Percentiles rank a stretch among this genome's conserved stretches.
phyloP scores from a whole-genome alignment of 768 basidiomycete genomes.

The Termitomyces sp. region DNA sequence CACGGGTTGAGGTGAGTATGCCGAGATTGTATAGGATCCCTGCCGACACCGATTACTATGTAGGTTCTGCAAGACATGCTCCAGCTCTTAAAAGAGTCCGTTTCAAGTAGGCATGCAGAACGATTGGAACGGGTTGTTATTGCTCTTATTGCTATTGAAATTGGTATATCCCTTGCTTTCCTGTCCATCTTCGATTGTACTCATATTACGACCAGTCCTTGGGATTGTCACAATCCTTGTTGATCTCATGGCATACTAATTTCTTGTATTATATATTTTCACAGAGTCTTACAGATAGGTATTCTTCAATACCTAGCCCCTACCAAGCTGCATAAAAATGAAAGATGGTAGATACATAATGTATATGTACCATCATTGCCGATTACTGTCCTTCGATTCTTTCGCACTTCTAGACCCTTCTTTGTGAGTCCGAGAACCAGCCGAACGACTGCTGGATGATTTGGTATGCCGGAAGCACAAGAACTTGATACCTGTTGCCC shows the following conservation, averaged over 20 bases:
- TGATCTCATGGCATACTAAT: slow-evolving; percentile 60
- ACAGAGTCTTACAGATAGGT: no score
- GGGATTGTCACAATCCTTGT: slow-evolving; percentile 91
- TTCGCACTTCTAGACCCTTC: slow-evolving; percentile 18
- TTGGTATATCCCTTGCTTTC: slow-evolving; percentile 44
- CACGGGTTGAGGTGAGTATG: slow-evolving; percentile 77
- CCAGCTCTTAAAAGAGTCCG: slow-evolving; percentile 90
- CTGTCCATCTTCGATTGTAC: slow-evolving; percentile 1
- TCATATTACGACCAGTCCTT: slow-evolving; percentile 48
- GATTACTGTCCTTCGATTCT: slow-evolving; percentile 15
- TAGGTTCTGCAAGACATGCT: slow-evolving; percentile 97
- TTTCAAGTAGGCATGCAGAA: slow-evolving; percentile 87
- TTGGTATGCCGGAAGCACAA: slow-evolving; percentile 86
- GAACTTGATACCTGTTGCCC: slow-evolving; percentile 92
- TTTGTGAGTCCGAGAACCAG: slow-evolving; percentile 18
- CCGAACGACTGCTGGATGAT: slow-evolving; percentile 25
- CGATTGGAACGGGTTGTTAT: slow-evolving; percentile 93
- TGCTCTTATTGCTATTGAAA: slow-evolving; percentile 84
- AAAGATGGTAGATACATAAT: background rate
- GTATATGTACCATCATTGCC: background rate
- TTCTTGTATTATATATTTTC: background rate
- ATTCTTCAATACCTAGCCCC: background rate
- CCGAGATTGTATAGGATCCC: slow-evolving; percentile 1
- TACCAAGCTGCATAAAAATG: background rate
- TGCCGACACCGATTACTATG: background rate